Percentiles rank a stretch among this genome's conserved stretches.
Conservation (phyloP, 176 grass and related monocot genomes). For the Metroxylon sagu region DNA sequence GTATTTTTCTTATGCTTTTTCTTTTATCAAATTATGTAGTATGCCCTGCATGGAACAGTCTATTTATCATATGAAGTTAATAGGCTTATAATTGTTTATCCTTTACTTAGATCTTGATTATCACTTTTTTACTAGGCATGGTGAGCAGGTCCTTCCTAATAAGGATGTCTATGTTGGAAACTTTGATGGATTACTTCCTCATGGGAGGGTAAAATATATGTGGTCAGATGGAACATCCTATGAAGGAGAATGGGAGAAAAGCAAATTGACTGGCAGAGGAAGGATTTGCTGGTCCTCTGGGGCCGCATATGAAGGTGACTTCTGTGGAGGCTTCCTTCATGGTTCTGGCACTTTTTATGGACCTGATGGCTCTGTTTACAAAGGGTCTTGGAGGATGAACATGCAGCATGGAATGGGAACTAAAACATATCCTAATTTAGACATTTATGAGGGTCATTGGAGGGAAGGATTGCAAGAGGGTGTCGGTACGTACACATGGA, state of each 20-base stretch:
- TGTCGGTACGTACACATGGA: slow-evolving; percentile 72
- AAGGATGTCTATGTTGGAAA: slow-evolving; percentile 76
- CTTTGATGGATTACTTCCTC: slow-evolving; percentile 61
- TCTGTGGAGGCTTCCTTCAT: slow-evolving; percentile 80
- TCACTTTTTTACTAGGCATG: background rate
- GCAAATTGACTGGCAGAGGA: slow-evolving; percentile 74
- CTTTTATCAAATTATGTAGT: too few relatives aligned
- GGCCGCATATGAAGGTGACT: slow-evolving; percentile 68
- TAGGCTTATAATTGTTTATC: too few relatives aligned
- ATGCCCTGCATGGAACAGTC: too few relatives aligned
- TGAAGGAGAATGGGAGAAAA: slow-evolving; percentile 72
- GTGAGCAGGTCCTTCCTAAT: slow-evolving; percentile 59
- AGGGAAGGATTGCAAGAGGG: slow-evolving; percentile 85
- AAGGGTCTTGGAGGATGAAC: slow-evolving; percentile 83
- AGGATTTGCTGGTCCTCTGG: slow-evolving; percentile 63
- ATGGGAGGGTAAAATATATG: slow-evolving; percentile 73
- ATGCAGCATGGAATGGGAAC: slow-evolving; percentile 83
- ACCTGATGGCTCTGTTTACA: slow-evolving; percentile 58
- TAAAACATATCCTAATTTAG: slow-evolving; percentile 65
- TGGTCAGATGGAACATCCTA: slow-evolving; percentile 78
- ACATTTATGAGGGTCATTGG: slow-evolving; percentile 79
- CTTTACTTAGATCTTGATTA: too few relatives aligned
- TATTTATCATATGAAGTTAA: too few relatives aligned
- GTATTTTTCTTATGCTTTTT: too few relatives aligned
- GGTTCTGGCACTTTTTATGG: slow-evolving; percentile 65